Evolutionary conservation across 352 stramenopile species (phyloP).

Genomic region (Aphanomyces stellatus): DNA sequence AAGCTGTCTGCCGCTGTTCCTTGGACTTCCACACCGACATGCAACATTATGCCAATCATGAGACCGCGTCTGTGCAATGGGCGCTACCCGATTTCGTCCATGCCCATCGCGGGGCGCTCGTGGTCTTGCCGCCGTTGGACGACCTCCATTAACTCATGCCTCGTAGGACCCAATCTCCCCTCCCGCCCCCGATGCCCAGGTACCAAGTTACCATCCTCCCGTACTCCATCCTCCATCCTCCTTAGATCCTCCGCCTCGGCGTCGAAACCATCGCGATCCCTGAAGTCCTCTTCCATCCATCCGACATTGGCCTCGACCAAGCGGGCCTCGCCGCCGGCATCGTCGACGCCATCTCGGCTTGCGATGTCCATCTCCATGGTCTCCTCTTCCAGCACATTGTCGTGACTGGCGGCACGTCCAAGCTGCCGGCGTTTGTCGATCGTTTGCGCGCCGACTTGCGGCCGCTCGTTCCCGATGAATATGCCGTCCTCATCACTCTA

Average conservation of each 20-base stretch:
- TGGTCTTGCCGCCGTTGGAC: too few species aligned
- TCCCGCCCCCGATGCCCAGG: too few species aligned
- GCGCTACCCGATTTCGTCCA: constrained; percentile 75
- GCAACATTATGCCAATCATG: constrained; percentile 25
- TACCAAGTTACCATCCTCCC: constrained; percentile 18
- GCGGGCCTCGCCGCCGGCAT: constrained; percentile 79
- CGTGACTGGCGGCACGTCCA: not conserved
- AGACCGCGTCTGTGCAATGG: constrained; percentile 46
- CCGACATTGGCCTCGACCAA: constrained; percentile 85
- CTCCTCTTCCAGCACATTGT: constrained; percentile 1
- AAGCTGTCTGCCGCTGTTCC: constrained; percentile 85
- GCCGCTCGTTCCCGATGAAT: constrained; percentile 45
- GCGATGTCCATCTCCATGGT: constrained; percentile 50
- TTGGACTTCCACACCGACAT: constrained; percentile 80
- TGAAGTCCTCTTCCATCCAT: constrained; percentile 89
- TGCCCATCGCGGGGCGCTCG: constrained; percentile 40
- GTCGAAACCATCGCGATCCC: constrained; percentile 83
- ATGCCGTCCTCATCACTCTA: constrained; percentile 31
- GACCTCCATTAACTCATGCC: too few species aligned
- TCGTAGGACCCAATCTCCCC: too few species aligned
- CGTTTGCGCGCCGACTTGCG: constrained; percentile 40
- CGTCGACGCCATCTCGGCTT: constrained; percentile 72
- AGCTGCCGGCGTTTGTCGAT: not conserved
- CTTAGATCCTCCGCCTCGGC: constrained; percentile 77
- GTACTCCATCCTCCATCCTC: too few species aligned